A percentile compares a stretch with the other conserved stretches of the same genome.
Conservation (phyloP, 2,329 filamentous ascomycete genomes). For the Aspergillus udagawae region DNA sequence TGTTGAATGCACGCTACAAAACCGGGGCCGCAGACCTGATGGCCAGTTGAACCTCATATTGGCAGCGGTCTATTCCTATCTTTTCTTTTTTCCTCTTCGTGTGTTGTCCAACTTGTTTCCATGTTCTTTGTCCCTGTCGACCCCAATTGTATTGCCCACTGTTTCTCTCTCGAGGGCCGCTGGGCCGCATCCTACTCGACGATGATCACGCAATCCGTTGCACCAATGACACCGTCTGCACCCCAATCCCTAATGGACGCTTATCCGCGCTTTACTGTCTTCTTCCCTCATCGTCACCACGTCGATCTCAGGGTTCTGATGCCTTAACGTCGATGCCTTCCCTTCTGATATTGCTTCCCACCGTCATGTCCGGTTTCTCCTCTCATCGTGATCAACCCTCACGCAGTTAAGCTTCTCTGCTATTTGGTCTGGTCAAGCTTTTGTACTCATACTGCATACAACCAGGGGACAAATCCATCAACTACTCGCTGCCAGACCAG, state of each 20-base stretch:
- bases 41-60: not conserved
- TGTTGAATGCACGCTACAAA: not conserved
- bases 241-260: constrained; percentile 20
- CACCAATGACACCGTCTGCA: constrained; percentile 28
- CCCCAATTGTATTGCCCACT: not conserved
- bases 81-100: constrained; percentile 1
- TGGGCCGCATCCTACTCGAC: constrained; percentile 9
- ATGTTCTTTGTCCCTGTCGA: not conserved
- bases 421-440: not conserved
- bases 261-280: constrained; percentile 13
- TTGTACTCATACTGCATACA: constrained; percentile 23
- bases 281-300: constrained; percentile 10
- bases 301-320: not conserved
- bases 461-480: constrained; percentile 34
- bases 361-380: constrained; percentile 9
- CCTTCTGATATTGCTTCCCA: not conserved
- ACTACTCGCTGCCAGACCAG: constrained; percentile 37
- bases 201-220: constrained; percentile 35
- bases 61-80: constrained; percentile 1
- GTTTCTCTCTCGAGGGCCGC: not conserved
- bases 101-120: not conserved
- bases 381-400: constrained; percentile 7
- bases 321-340: not conserved
- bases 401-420: not conserved
- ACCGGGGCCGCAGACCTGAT: not conserved